A percentile compares a stretch with the other conserved stretches of the same genome.
Conservation (phyloP, 768 basidiomycete species). For the Mrakia blollopis region DNA sequence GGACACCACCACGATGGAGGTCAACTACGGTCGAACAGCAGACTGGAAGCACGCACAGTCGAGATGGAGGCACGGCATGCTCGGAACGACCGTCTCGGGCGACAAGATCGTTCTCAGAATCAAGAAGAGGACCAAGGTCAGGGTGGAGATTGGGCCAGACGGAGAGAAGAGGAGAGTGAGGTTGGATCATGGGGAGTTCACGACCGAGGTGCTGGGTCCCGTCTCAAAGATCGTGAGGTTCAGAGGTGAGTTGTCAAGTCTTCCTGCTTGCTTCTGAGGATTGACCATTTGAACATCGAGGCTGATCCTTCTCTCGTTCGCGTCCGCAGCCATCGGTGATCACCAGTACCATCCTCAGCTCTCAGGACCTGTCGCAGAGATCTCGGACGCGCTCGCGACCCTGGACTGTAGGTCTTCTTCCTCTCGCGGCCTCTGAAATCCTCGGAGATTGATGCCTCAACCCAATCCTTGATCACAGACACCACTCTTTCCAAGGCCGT, state of each 20-base stretch:
- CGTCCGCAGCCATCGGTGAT: conserved; percentile 27
- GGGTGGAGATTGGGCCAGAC: conserved; percentile 17
- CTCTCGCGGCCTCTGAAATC: neutral
- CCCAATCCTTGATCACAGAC: neutral
- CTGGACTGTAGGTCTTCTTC: neutral
- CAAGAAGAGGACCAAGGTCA: conserved; percentile 22
- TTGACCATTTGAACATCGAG: no score
- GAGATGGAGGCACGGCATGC: conserved; percentile 26
- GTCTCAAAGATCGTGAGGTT: conserved; percentile 29
- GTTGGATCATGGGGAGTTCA: conserved; percentile 28
- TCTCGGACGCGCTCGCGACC: neutral
- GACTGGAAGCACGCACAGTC: conserved; percentile 1
- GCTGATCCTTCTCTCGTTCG: neutral
- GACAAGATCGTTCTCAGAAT: conserved; percentile 29
- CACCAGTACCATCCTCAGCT: conserved; percentile 14
- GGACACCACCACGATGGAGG: conserved; percentile 18
- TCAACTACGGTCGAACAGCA: conserved; percentile 26
- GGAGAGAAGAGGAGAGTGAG: conserved; percentile 5
- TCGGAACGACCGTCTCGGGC: conserved; percentile 10
- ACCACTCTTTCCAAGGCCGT: neutral
- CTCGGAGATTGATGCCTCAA: no score
- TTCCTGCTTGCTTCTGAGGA: no score
- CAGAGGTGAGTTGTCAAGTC: conserved; percentile 22
- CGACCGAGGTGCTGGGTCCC: conserved; percentile 26
- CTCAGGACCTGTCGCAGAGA: neutral